Evolutionary conservation across 345 rosid species (phyloP), one percentile per base, ranked within the genome.

Genomic region (Populus davidiana): DNA sequence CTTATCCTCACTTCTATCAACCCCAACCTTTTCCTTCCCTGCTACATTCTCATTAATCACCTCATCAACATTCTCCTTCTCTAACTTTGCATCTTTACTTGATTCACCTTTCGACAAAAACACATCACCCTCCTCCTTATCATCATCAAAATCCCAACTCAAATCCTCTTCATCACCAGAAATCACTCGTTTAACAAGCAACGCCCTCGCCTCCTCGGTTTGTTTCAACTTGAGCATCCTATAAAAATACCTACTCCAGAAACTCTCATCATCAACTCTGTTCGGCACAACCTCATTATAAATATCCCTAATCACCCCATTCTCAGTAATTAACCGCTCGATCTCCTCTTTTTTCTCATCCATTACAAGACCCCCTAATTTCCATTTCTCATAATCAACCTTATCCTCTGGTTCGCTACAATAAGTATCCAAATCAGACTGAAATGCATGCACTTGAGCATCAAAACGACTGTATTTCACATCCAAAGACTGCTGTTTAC

Each of bases 101-200:
- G 78, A 31, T 73, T 73, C 63, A 21, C 75, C 73, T 49, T 72
- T 73, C 7, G 56, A 29, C 36, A 35, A 17, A 29, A 81, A 71
- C 54, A 43, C 78, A 25, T 47, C 70, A 12, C 31, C 59, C 64
- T 70, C 38, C 14, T 21, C 39, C 1, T 67, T 86, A 64, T 86
- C 90, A 62, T 90, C 93, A 68, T 89, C 94, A 21, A 90, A 64
- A 86, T 93, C 94, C 98, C 98, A 93, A 44, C 90, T 89, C 80
- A 93, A 87, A 71, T 91, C 93, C 79, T 89, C 94, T 36, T 89
- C 95, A 25, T 88, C 92, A 21, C 84, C 81, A 0, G 89, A 85
- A 23, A 90, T 81, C 9, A 89, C 96, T 66, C 89, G 77, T 56
- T 83, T 86, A 76, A 93, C 89, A 66, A 93, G 89, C 89, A 81